Percentiles rank a stretch among this genome's conserved stretches.
phyloP scores from a whole-genome alignment of 2,329 filamentous ascomycete genomes.

The Colletotrichum sublineola region DNA sequence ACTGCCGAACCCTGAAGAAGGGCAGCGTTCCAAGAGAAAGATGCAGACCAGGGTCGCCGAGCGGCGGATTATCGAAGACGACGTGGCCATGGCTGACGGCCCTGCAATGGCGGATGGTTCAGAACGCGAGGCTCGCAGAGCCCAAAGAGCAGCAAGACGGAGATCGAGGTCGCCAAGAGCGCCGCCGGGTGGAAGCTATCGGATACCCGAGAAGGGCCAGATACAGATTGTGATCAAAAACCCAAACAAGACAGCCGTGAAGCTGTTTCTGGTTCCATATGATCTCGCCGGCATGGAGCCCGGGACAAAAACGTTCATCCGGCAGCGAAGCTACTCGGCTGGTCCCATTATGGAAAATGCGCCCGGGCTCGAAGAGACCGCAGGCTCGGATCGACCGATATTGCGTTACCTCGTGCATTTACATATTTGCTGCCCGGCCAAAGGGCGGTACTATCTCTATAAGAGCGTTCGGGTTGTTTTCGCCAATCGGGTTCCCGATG shows the following conservation, averaged over 20 bases:
- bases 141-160: conserved; percentile 47
- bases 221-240: conserved; percentile 98
- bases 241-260: conserved; percentile 97
- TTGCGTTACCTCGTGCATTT: conserved; percentile 92
- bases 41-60: conserved; percentile 60
- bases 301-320: conserved; percentile 94
- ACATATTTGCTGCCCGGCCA: conserved; percentile 89
- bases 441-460: conserved; percentile 89
- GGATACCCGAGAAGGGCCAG: conserved; percentile 93
- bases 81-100: conserved; percentile 44
- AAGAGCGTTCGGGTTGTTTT: conserved; percentile 95
- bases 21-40: conserved; percentile 62
- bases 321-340: conserved; percentile 92
- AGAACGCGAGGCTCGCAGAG: conserved; percentile 51
- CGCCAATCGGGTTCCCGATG: conserved; percentile 94
- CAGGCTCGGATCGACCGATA: conserved; percentile 70
- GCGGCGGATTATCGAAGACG: conserved; percentile 50
- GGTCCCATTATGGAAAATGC: conserved; percentile 83
- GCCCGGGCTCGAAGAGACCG: conserved; percentile 50
- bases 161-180: conserved; percentile 63
- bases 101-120: conserved; percentile 34
- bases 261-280: conserved; percentile 94
- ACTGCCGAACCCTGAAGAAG: conserved; percentile 67
- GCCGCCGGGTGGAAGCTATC: conserved; percentile 89
- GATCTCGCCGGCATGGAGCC: conserved; percentile 93